Evolutionary conservation across 352 stramenopile species (phyloP).

Genomic region (Pythium utonaiense): DNA sequence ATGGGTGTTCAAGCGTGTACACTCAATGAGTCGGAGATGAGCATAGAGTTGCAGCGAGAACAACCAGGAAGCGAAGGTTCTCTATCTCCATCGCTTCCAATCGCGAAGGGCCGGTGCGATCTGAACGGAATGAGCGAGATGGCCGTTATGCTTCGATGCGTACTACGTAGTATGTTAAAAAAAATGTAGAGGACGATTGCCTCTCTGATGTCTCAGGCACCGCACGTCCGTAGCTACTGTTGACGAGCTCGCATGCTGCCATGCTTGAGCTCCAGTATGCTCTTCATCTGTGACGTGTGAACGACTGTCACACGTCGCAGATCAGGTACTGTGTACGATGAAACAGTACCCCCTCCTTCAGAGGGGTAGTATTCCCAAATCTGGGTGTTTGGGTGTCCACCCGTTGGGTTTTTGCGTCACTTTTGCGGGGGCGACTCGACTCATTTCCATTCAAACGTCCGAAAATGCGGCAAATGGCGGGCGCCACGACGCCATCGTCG

Average conservation of each 20-base stretch:
- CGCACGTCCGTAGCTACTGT: no score
- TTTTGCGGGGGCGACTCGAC: neutral
- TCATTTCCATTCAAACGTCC: slow-evolving; percentile 4
- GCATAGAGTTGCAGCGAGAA: no score
- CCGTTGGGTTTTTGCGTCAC: slow-evolving; percentile 11
- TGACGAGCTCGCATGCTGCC: no score
- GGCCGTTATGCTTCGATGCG: no score
- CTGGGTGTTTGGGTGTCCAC: slow-evolving; percentile 10
- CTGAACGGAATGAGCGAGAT: no score
- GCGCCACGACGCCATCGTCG: slow-evolving; percentile 14
- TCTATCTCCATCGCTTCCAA: no score
- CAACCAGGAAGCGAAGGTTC: no score
- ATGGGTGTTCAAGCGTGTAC: neutral
- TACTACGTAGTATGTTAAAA: no score
- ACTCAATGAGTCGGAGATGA: neutral
- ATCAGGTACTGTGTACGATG: neutral
- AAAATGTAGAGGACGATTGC: no score
- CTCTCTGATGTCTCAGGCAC: no score
- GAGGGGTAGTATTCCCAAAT: neutral
- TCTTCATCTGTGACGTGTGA: neutral
- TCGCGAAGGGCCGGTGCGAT: no score
- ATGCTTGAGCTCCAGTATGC: no score
- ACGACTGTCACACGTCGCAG: neutral
- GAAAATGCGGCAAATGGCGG: slow-evolving; percentile 5
- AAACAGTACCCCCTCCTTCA: neutral